These are phyloP conservation scores for Plasmodium blacklocki DNA, from an alignment of 169 alveolate species.

Conservation along the genomic window DNA sequence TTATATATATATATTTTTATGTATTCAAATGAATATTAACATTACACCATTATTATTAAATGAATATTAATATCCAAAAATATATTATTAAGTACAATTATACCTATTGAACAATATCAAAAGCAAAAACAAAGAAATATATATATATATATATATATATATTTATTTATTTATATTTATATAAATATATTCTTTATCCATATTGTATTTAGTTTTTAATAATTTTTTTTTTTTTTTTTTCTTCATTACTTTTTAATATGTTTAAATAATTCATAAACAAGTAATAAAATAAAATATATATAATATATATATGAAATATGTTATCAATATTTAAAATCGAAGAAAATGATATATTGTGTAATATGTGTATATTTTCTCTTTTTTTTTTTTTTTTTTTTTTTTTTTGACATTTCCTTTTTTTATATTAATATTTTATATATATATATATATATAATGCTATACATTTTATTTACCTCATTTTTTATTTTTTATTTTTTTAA, in stretches of 20 bases:
- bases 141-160: constrained; percentile 4
- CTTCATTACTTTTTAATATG: neutral
- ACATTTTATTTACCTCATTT: no score
- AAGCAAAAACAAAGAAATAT: neutral
- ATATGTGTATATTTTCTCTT: neutral
- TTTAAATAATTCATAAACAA: neutral
- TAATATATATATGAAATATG: no score
- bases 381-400: neutral
- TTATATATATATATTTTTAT: no score
- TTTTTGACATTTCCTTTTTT: neutral
- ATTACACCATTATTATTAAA: no score
- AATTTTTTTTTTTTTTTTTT: neutral
- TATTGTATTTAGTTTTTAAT: neutral
- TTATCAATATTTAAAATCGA: no score
- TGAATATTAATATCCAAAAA: no score
- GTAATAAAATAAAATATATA: no score
- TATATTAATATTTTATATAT: constrained; percentile 1
- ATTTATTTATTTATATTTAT: constrained; percentile 6
- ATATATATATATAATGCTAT: no score
- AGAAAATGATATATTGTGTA: no score
- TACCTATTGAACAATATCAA: neutral
- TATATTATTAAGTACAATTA: no score
- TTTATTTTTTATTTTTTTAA: no score
- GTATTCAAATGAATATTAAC: no score
- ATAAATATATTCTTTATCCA: neutral